Evolutionary conservation across 1,284 basidiomycete genomes (phyloP).

Genomic region (Ustilago xerochloae): DNA sequence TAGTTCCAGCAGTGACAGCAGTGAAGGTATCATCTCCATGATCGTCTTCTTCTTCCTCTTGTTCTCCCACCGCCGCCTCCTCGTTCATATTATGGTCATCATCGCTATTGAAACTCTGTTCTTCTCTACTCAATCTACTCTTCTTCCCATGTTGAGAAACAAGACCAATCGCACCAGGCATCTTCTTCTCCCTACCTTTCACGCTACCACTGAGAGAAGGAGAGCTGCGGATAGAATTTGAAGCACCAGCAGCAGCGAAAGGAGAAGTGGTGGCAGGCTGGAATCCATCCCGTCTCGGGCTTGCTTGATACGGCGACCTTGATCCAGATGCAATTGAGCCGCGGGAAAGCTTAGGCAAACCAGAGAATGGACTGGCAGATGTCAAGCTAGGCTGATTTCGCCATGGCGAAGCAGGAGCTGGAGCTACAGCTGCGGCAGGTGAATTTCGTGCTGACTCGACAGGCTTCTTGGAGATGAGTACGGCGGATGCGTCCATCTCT

Average conservation of each 20-base stretch:
- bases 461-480: slow-evolving; percentile 14
- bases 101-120: slow-evolving; percentile 7
- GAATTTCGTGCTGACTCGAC: slow-evolving; percentile 1
- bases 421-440: background rate
- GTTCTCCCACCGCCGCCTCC: slow-evolving; percentile 5
- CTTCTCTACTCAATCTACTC: slow-evolving; percentile 24
- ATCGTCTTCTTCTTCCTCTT: slow-evolving; percentile 6
- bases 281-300: slow-evolving; percentile 25
- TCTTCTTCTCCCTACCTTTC: background rate
- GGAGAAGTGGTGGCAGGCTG: slow-evolving; percentile 37
- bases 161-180: slow-evolving; percentile 33
- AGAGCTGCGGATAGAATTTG: slow-evolving; percentile 29
- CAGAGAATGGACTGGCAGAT: slow-evolving; percentile 50
- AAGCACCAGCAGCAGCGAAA: no score
- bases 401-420: slow-evolving; percentile 31
- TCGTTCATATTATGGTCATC: slow-evolving; percentile 19
- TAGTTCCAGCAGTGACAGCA: no score
- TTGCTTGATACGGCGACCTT: slow-evolving; percentile 24
- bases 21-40: slow-evolving; percentile 40
- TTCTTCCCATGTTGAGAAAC: slow-evolving; percentile 43
- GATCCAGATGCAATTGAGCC: slow-evolving; percentile 29
- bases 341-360: slow-evolving; percentile 44
- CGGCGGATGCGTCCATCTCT: slow-evolving; percentile 31
- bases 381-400: slow-evolving; percentile 42
- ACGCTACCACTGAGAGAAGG: slow-evolving; percentile 10